phyloP scores from a whole-genome alignment of 768 basidiomycete genomes.

The Chalciporus pseudorubinellus region DNA sequence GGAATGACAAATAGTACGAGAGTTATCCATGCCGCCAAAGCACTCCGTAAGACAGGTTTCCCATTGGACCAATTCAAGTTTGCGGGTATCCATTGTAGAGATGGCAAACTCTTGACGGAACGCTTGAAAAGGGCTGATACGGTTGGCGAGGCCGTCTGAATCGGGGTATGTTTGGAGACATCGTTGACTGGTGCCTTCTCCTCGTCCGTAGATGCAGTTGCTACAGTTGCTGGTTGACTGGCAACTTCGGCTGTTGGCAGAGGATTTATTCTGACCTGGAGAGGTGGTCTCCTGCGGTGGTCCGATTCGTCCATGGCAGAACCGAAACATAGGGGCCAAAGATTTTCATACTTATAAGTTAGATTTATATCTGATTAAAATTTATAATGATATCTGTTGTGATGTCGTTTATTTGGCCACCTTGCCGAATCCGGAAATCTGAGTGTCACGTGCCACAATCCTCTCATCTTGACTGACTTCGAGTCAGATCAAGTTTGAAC shows the following conservation, averaged over 20 bases:
- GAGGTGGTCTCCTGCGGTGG: neutral
- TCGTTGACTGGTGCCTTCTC: neutral
- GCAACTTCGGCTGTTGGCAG: neutral
- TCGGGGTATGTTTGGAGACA: neutral
- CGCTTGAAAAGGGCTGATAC: neutral
- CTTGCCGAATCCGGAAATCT: too few species aligned
- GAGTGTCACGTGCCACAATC: neutral
- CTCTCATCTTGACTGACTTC: neutral
- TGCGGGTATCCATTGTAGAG: constrained; percentile 53
- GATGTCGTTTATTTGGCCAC: too few species aligned
- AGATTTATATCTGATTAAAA: too few species aligned
- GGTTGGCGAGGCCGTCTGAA: neutral
- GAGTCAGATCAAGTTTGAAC: neutral
- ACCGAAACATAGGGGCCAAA: too few species aligned
- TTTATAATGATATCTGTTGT: too few species aligned
- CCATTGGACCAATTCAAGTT: constrained; percentile 58
- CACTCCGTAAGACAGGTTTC: constrained; percentile 63
- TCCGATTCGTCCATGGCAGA: constrained; percentile 10
- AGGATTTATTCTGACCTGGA: constrained; percentile 8
- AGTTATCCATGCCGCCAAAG: constrained; percentile 60
- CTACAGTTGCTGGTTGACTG: neutral
- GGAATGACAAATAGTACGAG: constrained; percentile 59
- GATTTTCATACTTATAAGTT: too few species aligned
- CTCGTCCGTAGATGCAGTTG: neutral
- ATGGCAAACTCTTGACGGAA: constrained; percentile 24